Evolutionary conservation across 352 stramenopile genomes (phyloP), one percentile per base, ranked within the genome.

Genomic region (Pythium insidiosum): DNA sequence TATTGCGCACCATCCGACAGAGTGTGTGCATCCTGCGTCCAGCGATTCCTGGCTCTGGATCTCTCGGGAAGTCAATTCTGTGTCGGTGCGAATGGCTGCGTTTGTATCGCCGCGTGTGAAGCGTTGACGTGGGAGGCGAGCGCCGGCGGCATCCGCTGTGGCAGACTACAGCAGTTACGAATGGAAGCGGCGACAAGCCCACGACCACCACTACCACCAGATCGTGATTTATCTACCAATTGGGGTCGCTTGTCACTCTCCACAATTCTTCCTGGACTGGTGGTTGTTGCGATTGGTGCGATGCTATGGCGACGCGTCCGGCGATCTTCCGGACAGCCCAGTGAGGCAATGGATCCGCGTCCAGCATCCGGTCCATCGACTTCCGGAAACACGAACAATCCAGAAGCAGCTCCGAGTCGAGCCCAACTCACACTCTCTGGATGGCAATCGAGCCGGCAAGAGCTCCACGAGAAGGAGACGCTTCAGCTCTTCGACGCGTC

Each of bases 61-160:
- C 37, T 48, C 18, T 43, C 19, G 21, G 50, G 52, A 23, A 52
- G 36, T 33, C 50, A 43, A 1, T 58, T 52, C 25, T 58, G 50
- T 29, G 43, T 52, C 11, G 50, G 50, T 10, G 21, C 30, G 11
- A 35, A 52, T 30, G 20, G 22, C 16, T 58, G 50, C 24, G 12
- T 58, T 7, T 58, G 50, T 26, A 49, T 83, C 16, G 63, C 61
- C 7, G 52, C 58, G 21, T 83, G 70, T 34, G 70, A 83, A 44
- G 33, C 38, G 1, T 44, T 39, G 2, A 39, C 37, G 10, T 82
- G 70, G 70, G 61, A 66, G 37, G 67, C 73, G 34, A 58, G 76
- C 21, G 69, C 40, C 3, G 48, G 42, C n/a, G 40, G 49, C 0
- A 20, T 50, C 20, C 34, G 36, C 0, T 57, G 49, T 25, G 49